Conservation (phyloP, 495 filamentous ascomycete species). For the Daldinia caldariorum region DNA sequence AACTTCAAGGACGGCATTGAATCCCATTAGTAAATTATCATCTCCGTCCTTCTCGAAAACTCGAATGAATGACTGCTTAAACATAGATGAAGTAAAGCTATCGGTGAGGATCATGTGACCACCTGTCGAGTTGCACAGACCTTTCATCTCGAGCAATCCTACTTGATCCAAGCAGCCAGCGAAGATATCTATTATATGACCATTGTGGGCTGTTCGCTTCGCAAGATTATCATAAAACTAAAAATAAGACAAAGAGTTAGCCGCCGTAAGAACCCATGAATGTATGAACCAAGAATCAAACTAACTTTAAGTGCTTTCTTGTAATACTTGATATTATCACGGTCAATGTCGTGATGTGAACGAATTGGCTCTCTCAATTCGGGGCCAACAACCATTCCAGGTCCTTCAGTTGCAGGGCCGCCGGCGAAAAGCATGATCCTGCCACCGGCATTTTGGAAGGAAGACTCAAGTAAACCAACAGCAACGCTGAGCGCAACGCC, state of each 20-base stretch:
- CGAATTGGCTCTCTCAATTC: conserved; percentile 96
- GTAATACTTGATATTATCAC: conserved; percentile 99
- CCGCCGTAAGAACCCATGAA: conserved; percentile 3
- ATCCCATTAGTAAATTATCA: conserved; percentile 96
- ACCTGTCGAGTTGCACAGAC: conserved; percentile 92
- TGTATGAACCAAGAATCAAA: neutral
- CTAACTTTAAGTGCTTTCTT: conserved; percentile 97
- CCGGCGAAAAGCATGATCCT: conserved; percentile 98
- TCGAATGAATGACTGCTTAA: conserved; percentile 98
- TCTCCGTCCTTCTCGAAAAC: conserved; percentile 97
- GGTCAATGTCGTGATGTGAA: conserved; percentile 98
- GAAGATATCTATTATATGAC: conserved; percentile 97
- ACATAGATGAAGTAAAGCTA: conserved; percentile 99
- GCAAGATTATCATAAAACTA: conserved; percentile 97
- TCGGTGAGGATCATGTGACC: conserved; percentile 99
- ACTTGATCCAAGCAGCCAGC: conserved; percentile 98
- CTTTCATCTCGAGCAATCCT: conserved; percentile 98
- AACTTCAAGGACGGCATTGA: conserved; percentile 96
- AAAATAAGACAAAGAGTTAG: conserved; percentile 43
- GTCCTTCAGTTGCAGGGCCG: conserved; percentile 94
- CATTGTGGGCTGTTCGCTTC: conserved; percentile 96
- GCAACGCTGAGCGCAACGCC: conserved; percentile 96
- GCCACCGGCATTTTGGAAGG: conserved; percentile 93
- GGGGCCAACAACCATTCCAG: conserved; percentile 96
- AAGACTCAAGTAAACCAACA: conserved; percentile 89